Evolutionary conservation across 75 land plant genomes (phyloP).

Genomic region (Pinus taeda): DNA sequence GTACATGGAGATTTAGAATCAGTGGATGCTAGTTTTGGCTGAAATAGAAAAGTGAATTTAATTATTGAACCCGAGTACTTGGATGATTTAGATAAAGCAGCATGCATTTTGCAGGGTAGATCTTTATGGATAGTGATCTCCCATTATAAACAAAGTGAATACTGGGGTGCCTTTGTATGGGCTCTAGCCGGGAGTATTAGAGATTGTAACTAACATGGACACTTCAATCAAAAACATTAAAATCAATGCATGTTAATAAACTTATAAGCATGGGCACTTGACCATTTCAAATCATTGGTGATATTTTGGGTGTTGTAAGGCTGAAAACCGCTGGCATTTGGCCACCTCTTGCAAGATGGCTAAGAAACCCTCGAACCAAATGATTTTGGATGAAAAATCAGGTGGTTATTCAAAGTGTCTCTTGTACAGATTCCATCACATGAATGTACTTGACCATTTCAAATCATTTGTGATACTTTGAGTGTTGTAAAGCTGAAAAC

Average conservation of each 20-base stretch:
- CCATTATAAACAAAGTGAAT: too few relatives aligned
- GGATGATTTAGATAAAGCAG: too few relatives aligned
- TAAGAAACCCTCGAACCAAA: neutral
- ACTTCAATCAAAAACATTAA: neutral
- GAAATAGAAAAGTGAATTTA: too few relatives aligned
- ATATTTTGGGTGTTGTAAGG: neutral
- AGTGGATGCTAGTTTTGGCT: too few relatives aligned
- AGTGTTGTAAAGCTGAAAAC: neutral
- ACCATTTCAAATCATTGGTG: neutral
- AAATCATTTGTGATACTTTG: neutral
- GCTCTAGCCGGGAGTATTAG: too few relatives aligned
- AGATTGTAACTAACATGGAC: neutral
- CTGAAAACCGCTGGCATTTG: neutral
- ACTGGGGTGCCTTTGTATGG: too few relatives aligned
- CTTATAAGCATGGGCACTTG: neutral
- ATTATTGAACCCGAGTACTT: too few relatives aligned
- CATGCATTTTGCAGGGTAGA: too few relatives aligned
- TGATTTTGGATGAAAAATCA: neutral
- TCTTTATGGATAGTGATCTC: too few relatives aligned
- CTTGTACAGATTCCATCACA: neutral
- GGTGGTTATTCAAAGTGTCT: neutral
- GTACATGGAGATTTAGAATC: too few relatives aligned
- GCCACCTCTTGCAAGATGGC: neutral
- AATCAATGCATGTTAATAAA: neutral
- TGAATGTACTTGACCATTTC: neutral